phyloP scores from a whole-genome alignment of 2,329 filamentous ascomycete species.

The Microthyrium microscopicum region DNA sequence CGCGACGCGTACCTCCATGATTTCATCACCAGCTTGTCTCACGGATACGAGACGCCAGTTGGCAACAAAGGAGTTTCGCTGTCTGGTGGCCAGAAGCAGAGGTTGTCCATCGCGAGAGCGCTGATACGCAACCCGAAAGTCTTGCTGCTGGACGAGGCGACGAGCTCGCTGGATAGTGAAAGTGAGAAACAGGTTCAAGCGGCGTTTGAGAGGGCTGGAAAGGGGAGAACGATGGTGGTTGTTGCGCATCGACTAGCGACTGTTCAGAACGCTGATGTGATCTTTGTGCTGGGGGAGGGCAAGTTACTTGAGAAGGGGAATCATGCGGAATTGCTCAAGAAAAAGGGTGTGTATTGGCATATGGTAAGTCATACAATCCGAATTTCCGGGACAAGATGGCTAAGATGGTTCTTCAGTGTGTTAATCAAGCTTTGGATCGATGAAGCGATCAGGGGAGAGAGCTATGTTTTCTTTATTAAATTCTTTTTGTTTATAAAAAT shows the following conservation, averaged over 20 bases:
- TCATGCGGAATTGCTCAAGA: conserved; percentile 16
- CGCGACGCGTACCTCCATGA: conserved; percentile 22
- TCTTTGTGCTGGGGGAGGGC: conserved; percentile 19
- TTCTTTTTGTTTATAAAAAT: too few species aligned
- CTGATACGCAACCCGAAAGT: conserved; percentile 18
- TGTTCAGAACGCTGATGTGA: conserved; percentile 21
- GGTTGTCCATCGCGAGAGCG: conserved; percentile 18
- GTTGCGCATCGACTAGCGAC: conserved; percentile 22
- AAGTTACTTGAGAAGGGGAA: conserved; percentile 18
- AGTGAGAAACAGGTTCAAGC: conserved; percentile 19
- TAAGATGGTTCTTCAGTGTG: too few species aligned
- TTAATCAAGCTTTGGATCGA: too few species aligned
- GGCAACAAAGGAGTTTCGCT: conserved; percentile 22
- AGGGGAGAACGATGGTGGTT: conserved; percentile 17
- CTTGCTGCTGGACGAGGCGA: conserved; percentile 21
- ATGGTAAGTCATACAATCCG: conserved; percentile 18
- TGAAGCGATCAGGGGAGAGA: too few species aligned
- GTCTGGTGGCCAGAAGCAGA: conserved; percentile 20
- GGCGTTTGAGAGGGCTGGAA: conserved; percentile 17
- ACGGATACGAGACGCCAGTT: conserved; percentile 19
- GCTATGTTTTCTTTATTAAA: too few species aligned
- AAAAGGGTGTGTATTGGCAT: conserved; percentile 18
- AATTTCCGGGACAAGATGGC: too few species aligned
- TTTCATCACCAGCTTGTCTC: conserved; percentile 19
- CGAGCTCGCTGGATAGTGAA: conserved; percentile 17